Evolutionary conservation across 78 protist genomes (phyloP).

Genomic region (Dictyostelium firmibasis): DNA sequence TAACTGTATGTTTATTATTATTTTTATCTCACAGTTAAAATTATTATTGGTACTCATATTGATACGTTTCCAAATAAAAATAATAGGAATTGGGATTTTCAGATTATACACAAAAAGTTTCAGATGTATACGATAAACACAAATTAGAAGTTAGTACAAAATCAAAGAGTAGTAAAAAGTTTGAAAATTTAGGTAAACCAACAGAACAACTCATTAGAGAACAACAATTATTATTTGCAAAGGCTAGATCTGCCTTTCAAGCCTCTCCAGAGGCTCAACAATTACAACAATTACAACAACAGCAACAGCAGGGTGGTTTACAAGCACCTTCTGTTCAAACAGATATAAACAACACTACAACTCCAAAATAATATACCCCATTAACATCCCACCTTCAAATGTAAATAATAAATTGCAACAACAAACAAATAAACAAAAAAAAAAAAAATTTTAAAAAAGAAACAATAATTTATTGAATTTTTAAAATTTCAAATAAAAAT

Average conservation of each 20-base stretch:
- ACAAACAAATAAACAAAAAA: neutral
- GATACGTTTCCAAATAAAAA: neutral
- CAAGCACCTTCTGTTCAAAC: neutral
- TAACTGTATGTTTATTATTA: slow-evolving; percentile 2
- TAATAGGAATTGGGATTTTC: slow-evolving; percentile 53
- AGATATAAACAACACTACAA: neutral
- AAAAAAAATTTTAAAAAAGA: no score
- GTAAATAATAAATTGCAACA: neutral
- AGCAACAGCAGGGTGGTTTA: neutral
- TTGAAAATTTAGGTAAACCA: slow-evolving; percentile 42
- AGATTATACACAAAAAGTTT: slow-evolving; percentile 67
- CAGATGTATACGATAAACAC: slow-evolving; percentile 62
- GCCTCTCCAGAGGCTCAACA: slow-evolving; percentile 2
- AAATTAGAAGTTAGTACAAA: slow-evolving; percentile 51
- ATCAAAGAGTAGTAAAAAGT: slow-evolving; percentile 25
- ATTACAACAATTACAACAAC: slow-evolving; percentile 15
- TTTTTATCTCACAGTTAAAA: no score
- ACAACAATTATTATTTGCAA: slow-evolving; percentile 56
- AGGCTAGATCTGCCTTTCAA: slow-evolving; percentile 35
- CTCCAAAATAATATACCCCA: neutral
- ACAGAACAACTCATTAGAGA: slow-evolving; percentile 52
- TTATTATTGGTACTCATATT: neutral
- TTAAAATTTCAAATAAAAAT: no score
- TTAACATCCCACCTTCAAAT: neutral
- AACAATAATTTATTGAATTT: no score